Base-by-base conservation (phyloP, 768 basidiomycete species). In the Mycena vulgaris region DNA sequence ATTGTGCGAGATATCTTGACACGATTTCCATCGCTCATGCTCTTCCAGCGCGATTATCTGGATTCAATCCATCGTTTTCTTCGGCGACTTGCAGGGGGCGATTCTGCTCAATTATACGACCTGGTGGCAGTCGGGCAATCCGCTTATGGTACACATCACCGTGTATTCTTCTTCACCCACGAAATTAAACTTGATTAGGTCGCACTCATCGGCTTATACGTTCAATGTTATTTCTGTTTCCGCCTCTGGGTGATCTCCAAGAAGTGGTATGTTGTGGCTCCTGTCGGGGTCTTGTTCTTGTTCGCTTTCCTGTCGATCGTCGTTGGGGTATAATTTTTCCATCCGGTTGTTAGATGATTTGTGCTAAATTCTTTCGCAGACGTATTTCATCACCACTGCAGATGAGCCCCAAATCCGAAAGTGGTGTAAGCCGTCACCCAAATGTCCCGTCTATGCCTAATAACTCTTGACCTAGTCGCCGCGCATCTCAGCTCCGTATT, bases 171-270 rank as follows among this genome's bases (percentile, higher is more conserved):
- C 19, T 37, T 49, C 16, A 25, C n/a, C n/a, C n/a, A n/a, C 23
- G 4, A 23, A 27, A 40, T 58, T 21, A 49, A 5, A 31, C 10
- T n/a, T 21, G 13, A 1, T 16, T 17, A 82, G 81, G 78, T 80
- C 13, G 80, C 80, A 11, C 62, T 69, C 19, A 78, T 81, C n/a
- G 79, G 76, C 21, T 31, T 78, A 21, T 81, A 80, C 59, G 80
- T 82, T 28, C 81, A 82, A 59, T 37, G 67, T 1, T 82, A 77
- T 67, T 82, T 80, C 62, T 77, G 75, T 47, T 75, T 76, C 58
- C 77, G 81, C 8, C 76, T 82, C 31, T 81, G 71, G 63, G 68
- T 71, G 25, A 78, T 81, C 30, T 79, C 80, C 1, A 73, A 70
- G 23, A 73, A 63, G 17, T 61, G 62, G 60, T 78, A 65, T 59